Base-by-base conservation (phyloP, 2,329 filamentous ascomycete species). In the Neofusicoccum ribis region DNA sequence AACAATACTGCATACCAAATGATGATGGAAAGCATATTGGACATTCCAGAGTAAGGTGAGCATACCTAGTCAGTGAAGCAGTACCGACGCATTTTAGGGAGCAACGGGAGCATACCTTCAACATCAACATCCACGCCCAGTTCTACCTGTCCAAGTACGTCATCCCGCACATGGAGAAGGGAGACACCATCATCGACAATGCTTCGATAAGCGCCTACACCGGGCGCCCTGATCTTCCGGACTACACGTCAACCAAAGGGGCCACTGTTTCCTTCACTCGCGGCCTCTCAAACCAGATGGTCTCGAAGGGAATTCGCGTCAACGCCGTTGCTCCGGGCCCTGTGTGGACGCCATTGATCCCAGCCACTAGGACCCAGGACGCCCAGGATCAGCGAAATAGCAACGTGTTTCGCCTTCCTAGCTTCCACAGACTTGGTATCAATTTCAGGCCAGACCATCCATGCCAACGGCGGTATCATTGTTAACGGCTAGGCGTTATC, bases 131-230 rank as follows among this genome's bases (percentile, higher is more conserved):
- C 72, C 89, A 94, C 77, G 85, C 90, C 3, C 11, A 34, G 23
- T 95, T 93, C 82, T 94, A 88, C 80, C 82, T 94, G 41, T 85
- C 91, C 67, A 95, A 95, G 76, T 92, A 93, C 73, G 79, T 84
- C 12, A 82, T 95, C 11, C 88, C 87, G 0, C 89, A 93, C 77
- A 90, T 95, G 87, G 85, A 86, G 72, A 76, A 77, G n/a, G 91
- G 92, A 41, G 84, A 87, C 64, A 88, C 87, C 31, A 92, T 96
- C 75, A 92, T 96, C 84, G 95, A 94, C 81, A 93, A 92, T 74
- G 88, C 91, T 50, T 93, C 90, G 37, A 89, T 95, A 74, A 94
- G 94, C 75, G 90, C 89, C 31, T 95, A 94, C 78, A 86, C 93
- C 65, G 91, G 91, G 44, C 89, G 91, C 1, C 89, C 89, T 0